These are phyloP conservation scores for Ceratocystiopsis brevicomis DNA, from an alignment of 2,329 filamentous ascomycete genomes.

Conservation along the genomic window DNA sequence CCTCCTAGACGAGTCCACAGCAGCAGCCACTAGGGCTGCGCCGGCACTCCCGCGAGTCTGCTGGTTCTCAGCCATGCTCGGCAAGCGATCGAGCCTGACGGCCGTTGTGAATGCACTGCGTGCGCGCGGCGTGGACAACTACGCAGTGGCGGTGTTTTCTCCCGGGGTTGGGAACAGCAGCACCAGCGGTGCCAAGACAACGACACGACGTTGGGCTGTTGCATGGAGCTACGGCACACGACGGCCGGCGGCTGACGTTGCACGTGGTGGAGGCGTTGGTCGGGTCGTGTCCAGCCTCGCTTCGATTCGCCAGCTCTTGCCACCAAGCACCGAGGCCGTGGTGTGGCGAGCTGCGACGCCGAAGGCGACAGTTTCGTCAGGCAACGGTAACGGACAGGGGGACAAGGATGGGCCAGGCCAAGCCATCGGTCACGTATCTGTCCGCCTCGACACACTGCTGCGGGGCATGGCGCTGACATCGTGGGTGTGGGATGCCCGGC, in stretches of 20 bases:
- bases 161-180: conserved; percentile 35
- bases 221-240: conserved; percentile 65
- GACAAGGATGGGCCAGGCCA: no score
- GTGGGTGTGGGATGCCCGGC: conserved; percentile 43
- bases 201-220: conserved; percentile 67
- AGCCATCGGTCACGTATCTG: conserved; percentile 9
- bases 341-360: conserved; percentile 19
- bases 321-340: conserved; percentile 21
- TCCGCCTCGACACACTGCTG: conserved; percentile 24
- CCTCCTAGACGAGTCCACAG: conserved; percentile 22
- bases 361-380: conserved; percentile 17
- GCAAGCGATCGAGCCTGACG: conserved; percentile 54
- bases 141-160: conserved; percentile 55
- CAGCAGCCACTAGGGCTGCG: conserved; percentile 16
- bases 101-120: conserved; percentile 39
- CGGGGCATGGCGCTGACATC: conserved; percentile 33
- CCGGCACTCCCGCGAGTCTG: conserved; percentile 28
- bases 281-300: conserved; percentile 12
- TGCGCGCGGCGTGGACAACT: conserved; percentile 45
- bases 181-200: conserved; percentile 21
- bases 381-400: no score
- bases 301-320: conserved; percentile 23
- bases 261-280: conserved; percentile 6
- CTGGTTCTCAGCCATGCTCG: conserved; percentile 89
- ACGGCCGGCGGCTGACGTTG: conserved; percentile 36